Base-by-base conservation (phyloP, 176 grass and related monocot species). In the Triticum turgidum region DNA sequence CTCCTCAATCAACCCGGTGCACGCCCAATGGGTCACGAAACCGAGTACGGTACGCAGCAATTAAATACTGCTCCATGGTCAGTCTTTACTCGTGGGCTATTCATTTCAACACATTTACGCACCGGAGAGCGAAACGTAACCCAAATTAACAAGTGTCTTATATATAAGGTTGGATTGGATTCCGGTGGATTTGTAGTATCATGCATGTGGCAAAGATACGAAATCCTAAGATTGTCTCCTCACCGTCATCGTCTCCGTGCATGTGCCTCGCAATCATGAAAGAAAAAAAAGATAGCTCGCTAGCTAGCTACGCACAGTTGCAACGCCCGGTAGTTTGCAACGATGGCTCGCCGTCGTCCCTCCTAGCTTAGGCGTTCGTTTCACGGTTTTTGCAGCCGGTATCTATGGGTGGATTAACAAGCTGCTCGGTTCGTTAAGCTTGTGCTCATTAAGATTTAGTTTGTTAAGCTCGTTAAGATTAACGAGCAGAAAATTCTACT, bases 241-340 rank as follows among this genome's bases (percentile, higher is more conserved):
- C 14, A 2, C 44, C 42, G 7, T 75, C 13, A 41, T 41, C 38
- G 25, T 78, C 51, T 8, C 20, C 74, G 1, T 62, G 32, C 80
- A 82, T 82, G 80, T 82, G 64, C 27, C 41, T 35, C 6, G 20
- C 42, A 82, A 69, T 82, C 42, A 82, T 69, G 69, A 18, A 30
- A 30, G 24, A 30, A 30, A 29, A 30, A 30, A 51, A 76, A 42
- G 44, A 11, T 44, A 44, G 42, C 42, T 44, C 10, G 42, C 42
- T 44, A 11, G 42, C 42, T 45, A 45, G 42, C 42, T 13, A 12
- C 44, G 10, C 11, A 47, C 44, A 4, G 11, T 47, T 47, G 44
- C 44, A 47, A 47, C 11, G 1, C 44, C 44, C 44, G 44, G 11
- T 13, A 12, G 44, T 47, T 47, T 47, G 44, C 44, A 47, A 47